Conservation (phyloP, 2,329 filamentous ascomycete species). For the Xylariaceae sp. region DNA sequence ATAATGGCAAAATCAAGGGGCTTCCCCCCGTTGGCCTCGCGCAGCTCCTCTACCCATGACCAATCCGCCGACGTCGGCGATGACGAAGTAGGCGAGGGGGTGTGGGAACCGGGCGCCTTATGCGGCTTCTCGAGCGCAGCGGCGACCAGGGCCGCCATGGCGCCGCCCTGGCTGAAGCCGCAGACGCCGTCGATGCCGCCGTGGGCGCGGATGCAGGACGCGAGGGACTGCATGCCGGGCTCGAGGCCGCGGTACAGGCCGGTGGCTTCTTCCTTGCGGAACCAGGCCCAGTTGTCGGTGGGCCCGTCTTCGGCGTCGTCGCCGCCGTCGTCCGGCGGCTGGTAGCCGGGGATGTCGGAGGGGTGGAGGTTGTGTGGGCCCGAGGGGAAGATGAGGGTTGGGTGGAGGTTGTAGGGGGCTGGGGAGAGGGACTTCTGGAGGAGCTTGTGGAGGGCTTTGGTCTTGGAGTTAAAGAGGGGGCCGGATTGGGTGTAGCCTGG, state of each 20-base stretch:
- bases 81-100: conserved; percentile 8
- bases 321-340: conserved; percentile 35
- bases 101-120: conserved; percentile 6
- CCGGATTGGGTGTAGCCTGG: conserved; percentile 88
- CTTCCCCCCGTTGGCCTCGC: conserved; percentile 43
- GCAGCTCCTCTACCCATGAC: conserved; percentile 40
- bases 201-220: conserved; percentile 54
- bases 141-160: conserved; percentile 67
- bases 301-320: conserved; percentile 40
- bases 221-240: conserved; percentile 61
- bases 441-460: conserved; percentile 77
- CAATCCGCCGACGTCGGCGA: conserved; percentile 15
- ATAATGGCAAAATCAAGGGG: conserved; percentile 55
- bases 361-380: conserved; percentile 60
- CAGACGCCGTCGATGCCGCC: conserved; percentile 74
- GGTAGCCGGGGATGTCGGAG: conserved; percentile 67
- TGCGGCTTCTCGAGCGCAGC: conserved; percentile 61
- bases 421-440: conserved; percentile 67
- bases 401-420: conserved; percentile 48
- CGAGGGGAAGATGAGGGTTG: conserved; percentile 63
- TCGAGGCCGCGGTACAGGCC: conserved; percentile 65
- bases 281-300: conserved; percentile 79
- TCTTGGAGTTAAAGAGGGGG: conserved; percentile 79
- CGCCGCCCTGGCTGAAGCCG: conserved; percentile 79
- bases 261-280: conserved; percentile 61